These are phyloP conservation scores for Mimosa bimucronata DNA, from an alignment of 306 rosid genomes.

Conservation along the genomic window DNA sequence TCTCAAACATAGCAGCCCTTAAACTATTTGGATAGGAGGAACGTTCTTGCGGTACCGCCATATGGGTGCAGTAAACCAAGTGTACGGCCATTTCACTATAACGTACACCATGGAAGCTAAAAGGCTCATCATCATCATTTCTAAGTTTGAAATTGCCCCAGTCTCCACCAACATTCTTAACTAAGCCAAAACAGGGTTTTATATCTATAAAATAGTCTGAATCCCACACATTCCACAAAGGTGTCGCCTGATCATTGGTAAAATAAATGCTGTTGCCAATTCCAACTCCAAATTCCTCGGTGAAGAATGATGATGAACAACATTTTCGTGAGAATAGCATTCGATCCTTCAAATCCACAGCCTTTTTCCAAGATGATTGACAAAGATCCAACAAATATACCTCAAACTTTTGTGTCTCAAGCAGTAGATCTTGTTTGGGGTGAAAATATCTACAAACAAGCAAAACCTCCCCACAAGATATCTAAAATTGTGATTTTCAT, in stretches of 20 bases:
- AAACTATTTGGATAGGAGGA: background rate
- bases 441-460: slow-evolving; percentile 61
- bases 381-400: slow-evolving; percentile 45
- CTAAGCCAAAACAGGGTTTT: slow-evolving; percentile 40
- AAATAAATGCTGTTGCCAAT: slow-evolving; percentile 50
- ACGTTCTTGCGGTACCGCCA: slow-evolving; percentile 64
- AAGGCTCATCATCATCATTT: slow-evolving; percentile 21
- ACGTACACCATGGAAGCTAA: slow-evolving; percentile 59
- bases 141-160: slow-evolving; percentile 59
- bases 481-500: slow-evolving; percentile 36
- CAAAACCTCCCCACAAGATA: slow-evolving; percentile 60
- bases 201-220: slow-evolving; percentile 51
- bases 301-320: slow-evolving; percentile 53
- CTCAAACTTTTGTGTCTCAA: slow-evolving; percentile 52
- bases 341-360: slow-evolving; percentile 46
- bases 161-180: slow-evolving; percentile 41
- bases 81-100: slow-evolving; percentile 51
- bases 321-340: slow-evolving; percentile 63
- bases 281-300: slow-evolving; percentile 50
- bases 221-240: slow-evolving; percentile 83
- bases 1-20: background rate
- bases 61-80: slow-evolving; percentile 64
- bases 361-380: slow-evolving; percentile 52
- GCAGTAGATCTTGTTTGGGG: slow-evolving; percentile 33
- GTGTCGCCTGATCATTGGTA: slow-evolving; percentile 54